Conservation (phyloP, 176 grass and related monocot species). For the Eleusine coracana region DNA sequence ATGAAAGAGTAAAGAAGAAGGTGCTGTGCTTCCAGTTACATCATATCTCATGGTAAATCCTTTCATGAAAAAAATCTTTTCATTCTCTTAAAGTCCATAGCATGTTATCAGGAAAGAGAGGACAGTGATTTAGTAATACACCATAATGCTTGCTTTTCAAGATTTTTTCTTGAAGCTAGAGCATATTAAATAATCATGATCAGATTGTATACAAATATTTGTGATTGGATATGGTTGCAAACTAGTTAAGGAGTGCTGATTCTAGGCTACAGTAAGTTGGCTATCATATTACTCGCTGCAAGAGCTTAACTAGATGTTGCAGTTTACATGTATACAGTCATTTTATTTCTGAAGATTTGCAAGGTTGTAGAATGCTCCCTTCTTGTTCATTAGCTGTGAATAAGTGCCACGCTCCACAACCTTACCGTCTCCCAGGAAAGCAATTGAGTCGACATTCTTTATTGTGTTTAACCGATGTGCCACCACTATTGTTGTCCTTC, state of each 20-base stretch:
- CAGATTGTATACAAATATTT: background rate
- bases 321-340: conserved; percentile 36
- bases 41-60: conserved; percentile 16
- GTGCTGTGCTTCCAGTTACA: background rate
- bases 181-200: background rate
- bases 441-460: conserved; percentile 87
- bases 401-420: conserved; percentile 88
- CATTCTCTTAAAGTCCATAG: background rate
- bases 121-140: background rate
- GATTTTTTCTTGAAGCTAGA: conserved; percentile 2
- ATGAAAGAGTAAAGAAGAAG: conserved; percentile 36
- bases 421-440: conserved; percentile 86
- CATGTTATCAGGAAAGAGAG: conserved; percentile 32
- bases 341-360: conserved; percentile 77
- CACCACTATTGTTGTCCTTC: conserved; percentile 89
- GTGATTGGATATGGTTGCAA: conserved; percentile 20
- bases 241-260: conserved; percentile 30
- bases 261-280: conserved; percentile 32
- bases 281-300: conserved; percentile 31
- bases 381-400: conserved; percentile 90
- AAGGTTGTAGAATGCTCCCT: conserved; percentile 92
- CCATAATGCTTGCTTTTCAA: background rate
- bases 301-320: background rate
- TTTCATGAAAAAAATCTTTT: conserved; percentile 20
- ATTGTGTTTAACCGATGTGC: conserved; percentile 98